Percentiles rank a stretch among this genome's conserved stretches.
Evolutionary conservation across 1,139 yeast genomes (phyloP).

Genomic region (Geotrichum candidum): DNA sequence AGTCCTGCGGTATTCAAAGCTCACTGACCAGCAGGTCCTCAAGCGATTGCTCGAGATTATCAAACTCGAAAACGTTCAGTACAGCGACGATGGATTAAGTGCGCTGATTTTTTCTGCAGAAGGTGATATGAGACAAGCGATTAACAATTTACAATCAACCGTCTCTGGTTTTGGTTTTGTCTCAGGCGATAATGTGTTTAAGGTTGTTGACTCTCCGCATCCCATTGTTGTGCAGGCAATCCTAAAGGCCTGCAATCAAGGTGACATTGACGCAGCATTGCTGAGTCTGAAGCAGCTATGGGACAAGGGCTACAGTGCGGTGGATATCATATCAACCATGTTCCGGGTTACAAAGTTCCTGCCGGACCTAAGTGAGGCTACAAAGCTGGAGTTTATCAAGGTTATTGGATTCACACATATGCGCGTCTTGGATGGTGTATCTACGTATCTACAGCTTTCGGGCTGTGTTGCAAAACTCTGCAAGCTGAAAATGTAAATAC

Average conservation of each 20-base stretch:
- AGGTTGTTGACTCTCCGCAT: slow-evolving; percentile 94
- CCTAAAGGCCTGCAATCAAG: slow-evolving; percentile 48
- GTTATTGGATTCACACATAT: slow-evolving; percentile 87
- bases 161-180: slow-evolving; percentile 91
- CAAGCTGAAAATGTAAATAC: slow-evolving; percentile 9
- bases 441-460: slow-evolving; percentile 76
- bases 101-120: slow-evolving; percentile 96
- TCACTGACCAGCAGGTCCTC: slow-evolving; percentile 79
- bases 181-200: slow-evolving; percentile 84
- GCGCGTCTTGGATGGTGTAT: slow-evolving; percentile 90
- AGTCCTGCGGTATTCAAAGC: slow-evolving; percentile 73
- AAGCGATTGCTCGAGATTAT: slow-evolving; percentile 69
- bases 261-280: slow-evolving; percentile 63
- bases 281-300: slow-evolving; percentile 63
- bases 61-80: slow-evolving; percentile 64
- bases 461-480: slow-evolving; percentile 69
- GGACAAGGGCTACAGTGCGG: slow-evolving; percentile 89
- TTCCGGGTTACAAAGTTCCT: slow-evolving; percentile 80
- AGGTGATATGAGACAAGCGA: slow-evolving; percentile 98
- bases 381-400: slow-evolving; percentile 67
- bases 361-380: slow-evolving; percentile 58
- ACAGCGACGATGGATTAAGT: slow-evolving; percentile 84
- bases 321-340: slow-evolving; percentile 85
- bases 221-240: slow-evolving; percentile 79
- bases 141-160: slow-evolving; percentile 88